phyloP scores from a whole-genome alignment of 2,329 filamentous ascomycete species.

The Domatiomyces catenatus region DNA sequence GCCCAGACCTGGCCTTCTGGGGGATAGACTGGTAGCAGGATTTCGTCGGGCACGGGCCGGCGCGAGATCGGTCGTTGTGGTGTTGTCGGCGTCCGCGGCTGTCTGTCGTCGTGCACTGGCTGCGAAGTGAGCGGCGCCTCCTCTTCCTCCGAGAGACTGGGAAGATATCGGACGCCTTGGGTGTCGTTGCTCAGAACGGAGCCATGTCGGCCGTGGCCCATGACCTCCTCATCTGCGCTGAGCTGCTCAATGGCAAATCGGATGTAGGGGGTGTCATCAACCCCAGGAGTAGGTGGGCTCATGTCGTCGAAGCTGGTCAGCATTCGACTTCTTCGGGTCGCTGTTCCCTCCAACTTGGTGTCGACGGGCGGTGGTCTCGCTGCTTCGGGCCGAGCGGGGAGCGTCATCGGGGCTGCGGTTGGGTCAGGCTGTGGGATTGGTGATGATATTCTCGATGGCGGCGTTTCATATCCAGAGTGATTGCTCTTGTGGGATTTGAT shows the following conservation, averaged over 20 bases:
- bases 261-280: conserved; percentile 77
- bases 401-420: conserved; percentile 16
- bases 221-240: conserved; percentile 54
- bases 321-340: conserved; percentile 17
- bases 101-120: conserved; percentile 5
- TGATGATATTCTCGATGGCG: conserved; percentile 23
- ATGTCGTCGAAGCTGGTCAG: conserved; percentile 20
- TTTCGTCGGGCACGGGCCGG: conserved; percentile 13
- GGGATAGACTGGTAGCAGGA: conserved; percentile 27
- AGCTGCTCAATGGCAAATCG: conserved; percentile 80
- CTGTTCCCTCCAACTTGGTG: conserved; percentile 9
- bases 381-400: conserved; percentile 10
- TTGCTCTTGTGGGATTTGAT: conserved; percentile 24
- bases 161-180: not conserved
- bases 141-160: not conserved
- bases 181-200: conserved; percentile 1
- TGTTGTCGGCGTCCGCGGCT: conserved; percentile 4
- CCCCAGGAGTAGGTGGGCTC: conserved; percentile 50
- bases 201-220: conserved; percentile 38
- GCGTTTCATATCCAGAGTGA: conserved; percentile 28
- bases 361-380: conserved; percentile 13
- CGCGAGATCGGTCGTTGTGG: conserved; percentile 4
- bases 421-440: conserved; percentile 9
- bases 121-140: conserved; percentile 7
- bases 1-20: conserved; percentile 32